Conservation (phyloP, 2,329 filamentous ascomycete genomes). For the Diplodia mutila region DNA sequence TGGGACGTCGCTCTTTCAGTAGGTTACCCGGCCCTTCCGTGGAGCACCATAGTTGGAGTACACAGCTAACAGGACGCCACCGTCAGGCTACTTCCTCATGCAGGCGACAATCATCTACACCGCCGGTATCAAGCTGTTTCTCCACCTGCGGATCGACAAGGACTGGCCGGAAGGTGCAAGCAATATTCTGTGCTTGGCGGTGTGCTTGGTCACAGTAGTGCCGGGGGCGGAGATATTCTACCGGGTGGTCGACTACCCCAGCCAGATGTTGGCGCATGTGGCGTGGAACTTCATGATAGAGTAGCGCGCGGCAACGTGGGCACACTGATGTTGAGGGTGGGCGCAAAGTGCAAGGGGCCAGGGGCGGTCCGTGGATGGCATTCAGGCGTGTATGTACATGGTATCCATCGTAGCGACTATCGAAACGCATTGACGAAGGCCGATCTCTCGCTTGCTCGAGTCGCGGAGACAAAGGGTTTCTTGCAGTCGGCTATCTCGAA, state of each 20-base stretch:
- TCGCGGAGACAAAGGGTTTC: background rate
- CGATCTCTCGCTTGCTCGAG: slow-evolving; percentile 14
- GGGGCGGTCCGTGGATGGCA: background rate
- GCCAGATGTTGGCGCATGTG: slow-evolving; percentile 20
- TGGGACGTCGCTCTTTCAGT: slow-evolving; percentile 52
- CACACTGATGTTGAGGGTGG: slow-evolving; percentile 5
- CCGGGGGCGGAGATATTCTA: slow-evolving; percentile 38
- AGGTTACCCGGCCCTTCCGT: slow-evolving; percentile 32
- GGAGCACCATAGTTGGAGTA: too few species aligned
- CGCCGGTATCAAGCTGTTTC: slow-evolving; percentile 52
- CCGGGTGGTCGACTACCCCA: slow-evolving; percentile 36
- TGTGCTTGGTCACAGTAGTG: slow-evolving; percentile 35
- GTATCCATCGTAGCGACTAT: slow-evolving; percentile 18
- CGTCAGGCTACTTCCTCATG: slow-evolving; percentile 47
- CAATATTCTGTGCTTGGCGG: slow-evolving; percentile 29
- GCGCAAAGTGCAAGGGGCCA: background rate
- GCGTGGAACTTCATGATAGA: slow-evolving; percentile 26
- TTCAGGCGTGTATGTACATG: background rate
- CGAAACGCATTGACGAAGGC: slow-evolving; percentile 14
- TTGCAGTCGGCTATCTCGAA: background rate
- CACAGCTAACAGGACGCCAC: slow-evolving; percentile 6
- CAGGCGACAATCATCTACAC: slow-evolving; percentile 49
- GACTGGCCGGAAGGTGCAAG: slow-evolving; percentile 27
- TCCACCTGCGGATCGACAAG: slow-evolving; percentile 30
- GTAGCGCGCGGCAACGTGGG: background rate